A percentile compares a stretch with the other conserved stretches of the same genome.
Conservation (phyloP, 2,329 filamentous ascomycete species). For the Colletotrichum sidae region DNA sequence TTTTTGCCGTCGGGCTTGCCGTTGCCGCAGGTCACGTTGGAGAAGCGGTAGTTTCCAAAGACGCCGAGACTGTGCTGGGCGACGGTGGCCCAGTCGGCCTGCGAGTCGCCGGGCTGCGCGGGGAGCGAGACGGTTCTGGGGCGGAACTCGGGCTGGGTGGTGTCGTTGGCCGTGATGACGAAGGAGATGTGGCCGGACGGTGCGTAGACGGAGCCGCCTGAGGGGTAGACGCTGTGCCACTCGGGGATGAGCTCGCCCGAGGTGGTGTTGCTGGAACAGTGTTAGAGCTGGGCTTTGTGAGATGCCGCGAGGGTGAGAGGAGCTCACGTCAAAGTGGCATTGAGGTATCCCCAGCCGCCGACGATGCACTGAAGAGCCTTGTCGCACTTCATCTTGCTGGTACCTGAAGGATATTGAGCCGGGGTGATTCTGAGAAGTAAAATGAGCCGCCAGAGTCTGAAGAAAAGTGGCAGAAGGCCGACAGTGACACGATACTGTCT, state of each 20-base stretch:
- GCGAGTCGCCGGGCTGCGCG: constrained; percentile 8
- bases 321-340: constrained; percentile 17
- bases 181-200: constrained; percentile 19
- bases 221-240: constrained; percentile 29
- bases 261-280: background rate
- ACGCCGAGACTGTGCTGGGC: constrained; percentile 26
- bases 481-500: background rate
- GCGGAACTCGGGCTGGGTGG: constrained; percentile 19
- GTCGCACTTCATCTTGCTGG: constrained; percentile 21
- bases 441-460: background rate
- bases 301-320: background rate
- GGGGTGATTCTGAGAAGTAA: background rate
- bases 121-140: constrained; percentile 12
- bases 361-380: constrained; percentile 13
- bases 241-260: constrained; percentile 18
- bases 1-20: background rate
- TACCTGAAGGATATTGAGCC: background rate
- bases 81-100: constrained; percentile 16
- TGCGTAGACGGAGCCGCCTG: constrained; percentile 14
- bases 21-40: constrained; percentile 4
- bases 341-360: constrained; percentile 26
- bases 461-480: background rate
- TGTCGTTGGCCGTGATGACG: constrained; percentile 28
- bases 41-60: constrained; percentile 9
- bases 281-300: background rate